Conservation (phyloP, 208 protist species). For the Leishmania aethiopica region DNA sequence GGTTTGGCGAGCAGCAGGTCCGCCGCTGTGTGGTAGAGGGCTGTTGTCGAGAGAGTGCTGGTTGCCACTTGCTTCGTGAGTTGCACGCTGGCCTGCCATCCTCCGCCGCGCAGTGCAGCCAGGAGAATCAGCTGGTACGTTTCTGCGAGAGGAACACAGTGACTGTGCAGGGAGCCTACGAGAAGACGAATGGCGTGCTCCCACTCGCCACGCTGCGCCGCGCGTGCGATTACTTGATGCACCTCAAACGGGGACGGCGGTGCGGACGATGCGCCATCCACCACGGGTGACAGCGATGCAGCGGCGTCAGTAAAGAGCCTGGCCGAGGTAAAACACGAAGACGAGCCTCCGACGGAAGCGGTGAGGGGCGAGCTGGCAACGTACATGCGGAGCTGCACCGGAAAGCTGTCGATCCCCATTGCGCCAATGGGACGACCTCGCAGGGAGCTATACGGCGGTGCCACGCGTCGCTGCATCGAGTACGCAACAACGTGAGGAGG, state of each 20-base stretch:
- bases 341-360: not conserved
- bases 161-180: conserved; percentile 49
- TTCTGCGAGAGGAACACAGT: conserved; percentile 60
- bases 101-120: conserved; percentile 39
- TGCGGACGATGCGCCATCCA: not conserved
- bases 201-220: conserved; percentile 48
- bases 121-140: conserved; percentile 66
- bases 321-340: not conserved
- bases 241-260: conserved; percentile 68
- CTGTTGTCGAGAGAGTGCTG: conserved; percentile 54
- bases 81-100: conserved; percentile 42
- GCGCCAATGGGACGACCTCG: not conserved
- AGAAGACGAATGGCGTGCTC: conserved; percentile 53
- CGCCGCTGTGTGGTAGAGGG: conserved; percentile 56
- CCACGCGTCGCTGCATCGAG: not conserved
- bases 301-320: not conserved
- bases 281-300: not conserved
- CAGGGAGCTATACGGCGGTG: not conserved
- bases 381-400: not conserved
- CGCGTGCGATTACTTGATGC: conserved; percentile 56
- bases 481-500: not conserved
- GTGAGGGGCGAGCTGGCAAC: not conserved
- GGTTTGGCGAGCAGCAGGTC: conserved; percentile 43
- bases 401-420: not conserved
- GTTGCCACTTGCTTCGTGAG: conserved; percentile 57